phyloP scores from a whole-genome alignment of 345 rosid species.

The Sonneratia alba region DNA sequence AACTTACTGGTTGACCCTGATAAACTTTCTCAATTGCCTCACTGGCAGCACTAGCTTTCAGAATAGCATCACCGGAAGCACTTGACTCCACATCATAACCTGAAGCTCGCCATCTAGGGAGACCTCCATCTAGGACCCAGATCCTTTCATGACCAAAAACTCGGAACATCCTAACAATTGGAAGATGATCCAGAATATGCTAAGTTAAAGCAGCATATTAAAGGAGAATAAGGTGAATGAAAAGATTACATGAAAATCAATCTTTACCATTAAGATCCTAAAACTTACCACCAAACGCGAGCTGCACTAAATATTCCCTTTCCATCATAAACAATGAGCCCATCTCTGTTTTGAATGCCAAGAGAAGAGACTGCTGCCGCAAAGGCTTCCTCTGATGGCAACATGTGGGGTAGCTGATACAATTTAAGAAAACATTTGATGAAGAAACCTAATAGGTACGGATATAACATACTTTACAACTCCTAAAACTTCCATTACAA shows the following conservation, averaged over 20 bases:
- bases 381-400: conserved; percentile 94
- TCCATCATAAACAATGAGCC: conserved; percentile 92
- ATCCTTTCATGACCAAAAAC: conserved; percentile 85
- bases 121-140: conserved; percentile 96
- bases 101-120: conserved; percentile 95
- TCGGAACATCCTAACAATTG: conserved; percentile 75
- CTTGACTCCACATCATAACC: conserved; percentile 99
- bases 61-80: conserved; percentile 87
- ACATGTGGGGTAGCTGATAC: conserved; percentile 90
- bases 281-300: conserved; percentile 97
- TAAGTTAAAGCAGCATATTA: neutral
- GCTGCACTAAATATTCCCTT: conserved; percentile 97
- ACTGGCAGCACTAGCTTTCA: conserved; percentile 95
- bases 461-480: neutral
- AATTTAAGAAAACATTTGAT: conserved; percentile 6
- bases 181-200: neutral
- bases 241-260: conserved; percentile 5
- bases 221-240: neutral
- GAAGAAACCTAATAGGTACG: neutral
- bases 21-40: conserved; percentile 94
- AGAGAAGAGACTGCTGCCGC: conserved; percentile 96
- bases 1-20: conserved; percentile 72
- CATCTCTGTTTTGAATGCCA: conserved; percentile 82
- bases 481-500: neutral
- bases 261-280: neutral